A percentile compares a stretch with the other conserved stretches of the same genome.
Conservation (phyloP, 306 rosid species). For the Quillaja saponaria region DNA sequence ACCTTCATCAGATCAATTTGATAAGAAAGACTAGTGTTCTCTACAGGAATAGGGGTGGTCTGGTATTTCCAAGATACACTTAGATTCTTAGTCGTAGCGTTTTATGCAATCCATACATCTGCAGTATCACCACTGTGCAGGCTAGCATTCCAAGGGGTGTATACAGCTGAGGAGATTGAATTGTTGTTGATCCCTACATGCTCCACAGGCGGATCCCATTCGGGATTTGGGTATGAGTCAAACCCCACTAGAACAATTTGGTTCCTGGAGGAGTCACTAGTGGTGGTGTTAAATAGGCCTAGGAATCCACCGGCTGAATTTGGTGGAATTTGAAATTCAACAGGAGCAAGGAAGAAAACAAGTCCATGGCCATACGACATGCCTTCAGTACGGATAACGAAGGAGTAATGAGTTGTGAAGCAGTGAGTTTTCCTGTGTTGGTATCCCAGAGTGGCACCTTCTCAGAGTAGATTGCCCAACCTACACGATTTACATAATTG, state of each 20-base stretch:
- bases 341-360: constrained; percentile 47
- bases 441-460: constrained; percentile 44
- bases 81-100: constrained; percentile 27
- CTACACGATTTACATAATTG: constrained; percentile 18
- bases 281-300: constrained; percentile 37
- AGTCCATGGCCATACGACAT: constrained; percentile 26
- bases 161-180: constrained; percentile 24
- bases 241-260: constrained; percentile 48
- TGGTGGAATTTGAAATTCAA: constrained; percentile 33
- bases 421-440: constrained; percentile 25
- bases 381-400: constrained; percentile 16
- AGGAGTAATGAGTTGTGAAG: constrained; percentile 44
- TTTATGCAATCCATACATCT: constrained; percentile 40
- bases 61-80: constrained; percentile 41
- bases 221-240: constrained; percentile 16
- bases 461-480: constrained; percentile 35
- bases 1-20: constrained; percentile 28
- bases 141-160: constrained; percentile 42
- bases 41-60: constrained; percentile 11
- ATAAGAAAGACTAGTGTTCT: constrained; percentile 32
- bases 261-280: constrained; percentile 1
- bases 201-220: constrained; percentile 17
- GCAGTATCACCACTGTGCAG: constrained; percentile 37
- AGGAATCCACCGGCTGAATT: constrained; percentile 39
- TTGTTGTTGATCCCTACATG: constrained; percentile 48